Percentiles rank a stretch among this genome's conserved stretches.
phyloP scores from a whole-genome alignment of 2,329 filamentous ascomycete species.

The Helotiales sp. region DNA sequence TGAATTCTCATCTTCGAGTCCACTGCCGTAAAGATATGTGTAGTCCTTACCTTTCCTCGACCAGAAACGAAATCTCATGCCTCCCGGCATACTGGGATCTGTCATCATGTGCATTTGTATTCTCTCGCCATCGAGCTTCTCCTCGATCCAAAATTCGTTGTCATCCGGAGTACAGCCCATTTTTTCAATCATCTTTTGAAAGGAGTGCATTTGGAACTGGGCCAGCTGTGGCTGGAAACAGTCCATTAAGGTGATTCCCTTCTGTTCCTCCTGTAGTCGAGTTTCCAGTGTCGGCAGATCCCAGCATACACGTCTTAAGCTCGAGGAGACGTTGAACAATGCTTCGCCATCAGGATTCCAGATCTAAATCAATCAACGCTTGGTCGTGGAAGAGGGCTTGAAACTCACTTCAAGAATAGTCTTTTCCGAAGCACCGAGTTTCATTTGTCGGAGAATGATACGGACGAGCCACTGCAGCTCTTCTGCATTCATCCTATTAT shows the following conservation, averaged over 20 bases:
- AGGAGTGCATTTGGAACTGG: conserved; percentile 82
- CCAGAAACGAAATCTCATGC: conserved; percentile 81
- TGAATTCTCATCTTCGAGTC: conserved; percentile 71
- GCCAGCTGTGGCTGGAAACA: conserved; percentile 96
- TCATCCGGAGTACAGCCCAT: conserved; percentile 68
- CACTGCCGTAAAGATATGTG: conserved; percentile 85
- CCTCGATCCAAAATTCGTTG: conserved; percentile 90
- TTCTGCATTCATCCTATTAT: conserved; percentile 86
- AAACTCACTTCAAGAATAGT: conserved; percentile 67
- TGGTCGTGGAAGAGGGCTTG: neutral
- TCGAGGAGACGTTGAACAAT: conserved; percentile 88
- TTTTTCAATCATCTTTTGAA: conserved; percentile 75
- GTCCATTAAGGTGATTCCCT: conserved; percentile 80
- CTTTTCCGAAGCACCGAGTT: conserved; percentile 77
- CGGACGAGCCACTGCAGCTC: conserved; percentile 94
- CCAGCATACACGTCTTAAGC: conserved; percentile 89
- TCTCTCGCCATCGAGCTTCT: conserved; percentile 94
- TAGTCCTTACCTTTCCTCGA: conserved; percentile 96
- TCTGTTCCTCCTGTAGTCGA: conserved; percentile 72
- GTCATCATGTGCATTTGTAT: conserved; percentile 94
- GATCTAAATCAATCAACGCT: conserved; percentile 52
- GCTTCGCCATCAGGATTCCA: conserved; percentile 79
- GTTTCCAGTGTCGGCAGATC: conserved; percentile 75
- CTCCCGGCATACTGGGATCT: conserved; percentile 67
- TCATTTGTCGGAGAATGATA: conserved; percentile 82